A percentile compares a stretch with the other conserved stretches of the same genome.
phyloP scores from a whole-genome alignment of 257 asterid genomes.

The Scutellaria galericulata region DNA sequence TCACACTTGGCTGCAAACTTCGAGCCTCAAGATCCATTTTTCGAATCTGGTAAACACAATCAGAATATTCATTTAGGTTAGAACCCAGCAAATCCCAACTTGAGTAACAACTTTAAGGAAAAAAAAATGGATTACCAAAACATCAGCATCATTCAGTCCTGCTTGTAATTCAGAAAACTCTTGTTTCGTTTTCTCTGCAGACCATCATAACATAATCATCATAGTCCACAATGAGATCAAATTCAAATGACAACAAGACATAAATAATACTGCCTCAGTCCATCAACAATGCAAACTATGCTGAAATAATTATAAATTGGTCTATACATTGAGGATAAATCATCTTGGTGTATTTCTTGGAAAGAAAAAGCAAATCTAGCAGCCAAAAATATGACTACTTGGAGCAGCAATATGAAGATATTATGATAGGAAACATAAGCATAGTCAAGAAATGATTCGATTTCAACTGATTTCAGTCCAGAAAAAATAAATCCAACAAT shows the following conservation, averaged over 20 bases:
- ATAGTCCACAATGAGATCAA: conserved; percentile 27
- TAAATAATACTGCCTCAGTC: background rate
- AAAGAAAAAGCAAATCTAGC: background rate
- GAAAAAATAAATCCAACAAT: too few species aligned
- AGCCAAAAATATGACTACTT: conserved; percentile 5
- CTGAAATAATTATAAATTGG: too few species aligned
- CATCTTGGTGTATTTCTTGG: too few species aligned
- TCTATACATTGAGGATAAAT: too few species aligned
- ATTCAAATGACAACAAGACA: conserved; percentile 20
- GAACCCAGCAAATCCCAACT: conserved; percentile 13
- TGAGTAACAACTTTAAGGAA: background rate
- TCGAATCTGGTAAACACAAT: conserved; percentile 58
- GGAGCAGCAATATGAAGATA: conserved; percentile 6
- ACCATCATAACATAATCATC: conserved; percentile 30
- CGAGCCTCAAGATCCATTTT: conserved; percentile 97
- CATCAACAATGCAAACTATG: too few species aligned
- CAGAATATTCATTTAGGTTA: conserved; percentile 26
- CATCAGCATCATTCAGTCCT: conserved; percentile 84
- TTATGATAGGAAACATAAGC: too few species aligned
- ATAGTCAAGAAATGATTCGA: too few species aligned
- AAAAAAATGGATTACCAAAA: conserved; percentile 55
- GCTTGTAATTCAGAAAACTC: conserved; percentile 69
- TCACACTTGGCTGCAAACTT: conserved; percentile 83
- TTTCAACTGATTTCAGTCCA: too few species aligned
- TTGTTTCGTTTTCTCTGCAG: conserved; percentile 70